phyloP scores from a whole-genome alignment of 495 filamentous ascomycete species.

The Friedmanniomyces endolithicus region DNA sequence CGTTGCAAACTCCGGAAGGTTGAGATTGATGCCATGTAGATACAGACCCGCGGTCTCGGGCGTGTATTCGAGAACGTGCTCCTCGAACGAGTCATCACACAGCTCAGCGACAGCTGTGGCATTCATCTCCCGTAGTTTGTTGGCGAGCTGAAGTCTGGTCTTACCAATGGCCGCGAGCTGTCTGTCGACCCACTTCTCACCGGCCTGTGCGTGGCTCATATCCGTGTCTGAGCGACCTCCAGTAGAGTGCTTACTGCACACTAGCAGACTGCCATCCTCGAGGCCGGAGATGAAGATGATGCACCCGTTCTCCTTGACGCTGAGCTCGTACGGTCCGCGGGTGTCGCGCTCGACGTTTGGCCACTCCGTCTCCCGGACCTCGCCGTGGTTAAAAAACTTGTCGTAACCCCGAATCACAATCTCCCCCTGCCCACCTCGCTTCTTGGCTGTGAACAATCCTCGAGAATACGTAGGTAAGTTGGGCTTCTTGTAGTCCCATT shows the following conservation, averaged over 20 bases:
- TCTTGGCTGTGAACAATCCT: constrained; percentile 74
- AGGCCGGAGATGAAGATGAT: constrained; percentile 95
- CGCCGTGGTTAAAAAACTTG: constrained; percentile 93
- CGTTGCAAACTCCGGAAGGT: constrained; percentile 77
- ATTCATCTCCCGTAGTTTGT: constrained; percentile 64
- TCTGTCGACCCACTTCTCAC: constrained; percentile 72
- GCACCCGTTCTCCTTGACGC: constrained; percentile 95
- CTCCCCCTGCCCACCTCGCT: constrained; percentile 49
- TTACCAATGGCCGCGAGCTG: constrained; percentile 65
- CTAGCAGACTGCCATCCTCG: constrained; percentile 72
- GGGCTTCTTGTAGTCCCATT: constrained; percentile 84
- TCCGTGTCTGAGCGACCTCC: constrained; percentile 55
- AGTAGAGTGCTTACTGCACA: constrained; percentile 97
- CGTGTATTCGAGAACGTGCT: constrained; percentile 86
- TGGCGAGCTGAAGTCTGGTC: constrained; percentile 62
- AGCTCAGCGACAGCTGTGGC: constrained; percentile 90
- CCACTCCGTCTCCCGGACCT: constrained; percentile 71
- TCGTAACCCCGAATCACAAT: constrained; percentile 87
- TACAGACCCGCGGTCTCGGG: constrained; percentile 82
- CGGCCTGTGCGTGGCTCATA: constrained; percentile 70
- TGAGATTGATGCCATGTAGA: constrained; percentile 90
- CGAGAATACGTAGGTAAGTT: constrained; percentile 82
- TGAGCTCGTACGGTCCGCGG: constrained; percentile 83
- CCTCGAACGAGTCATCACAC: constrained; percentile 91
- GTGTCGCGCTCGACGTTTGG: constrained; percentile 63